A percentile compares a stretch with the other conserved stretches of the same genome.
These are phyloP conservation scores for Penicillium pulvis DNA, from an alignment of 495 filamentous ascomycete genomes.

Conservation along the genomic window DNA sequence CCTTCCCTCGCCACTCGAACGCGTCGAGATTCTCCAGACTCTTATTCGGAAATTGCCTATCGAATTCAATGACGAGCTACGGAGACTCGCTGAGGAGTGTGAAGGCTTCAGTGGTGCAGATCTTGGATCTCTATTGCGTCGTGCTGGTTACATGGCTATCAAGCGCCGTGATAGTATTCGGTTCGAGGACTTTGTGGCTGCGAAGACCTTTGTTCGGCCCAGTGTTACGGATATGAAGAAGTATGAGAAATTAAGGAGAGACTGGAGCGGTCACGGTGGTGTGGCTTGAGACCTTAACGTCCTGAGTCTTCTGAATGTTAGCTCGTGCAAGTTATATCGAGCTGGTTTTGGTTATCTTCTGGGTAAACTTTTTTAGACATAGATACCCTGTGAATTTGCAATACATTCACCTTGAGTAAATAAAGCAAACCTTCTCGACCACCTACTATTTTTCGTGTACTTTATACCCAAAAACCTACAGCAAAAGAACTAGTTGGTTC, in stretches of 20 bases:
- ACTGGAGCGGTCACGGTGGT: slow-evolving; percentile 50
- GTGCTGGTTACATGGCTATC: slow-evolving; percentile 76
- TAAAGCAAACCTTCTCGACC: background rate
- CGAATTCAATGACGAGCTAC: slow-evolving; percentile 46
- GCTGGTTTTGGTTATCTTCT: slow-evolving; percentile 2
- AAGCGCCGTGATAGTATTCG: slow-evolving; percentile 61
- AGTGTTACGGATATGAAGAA: slow-evolving; percentile 77
- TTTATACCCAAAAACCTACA: too few species aligned
- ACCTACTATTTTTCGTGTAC: background rate
- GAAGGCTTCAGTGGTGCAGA: slow-evolving; percentile 91
- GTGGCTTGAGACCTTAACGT: slow-evolving; percentile 18
- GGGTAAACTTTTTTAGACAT: background rate
- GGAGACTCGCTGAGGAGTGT: slow-evolving; percentile 68
- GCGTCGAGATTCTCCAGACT: slow-evolving; percentile 83
- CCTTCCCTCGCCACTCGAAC: slow-evolving; percentile 74
- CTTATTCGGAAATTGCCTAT: slow-evolving; percentile 67
- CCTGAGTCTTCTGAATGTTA: background rate
- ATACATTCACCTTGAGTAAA: background rate
- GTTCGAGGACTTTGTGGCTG: slow-evolving; percentile 75
- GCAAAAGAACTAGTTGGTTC: background rate
- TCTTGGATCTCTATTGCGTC: slow-evolving; percentile 72
- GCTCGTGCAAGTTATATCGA: slow-evolving; percentile 2
- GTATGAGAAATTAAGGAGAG: slow-evolving; percentile 62
- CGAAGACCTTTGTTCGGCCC: slow-evolving; percentile 69
- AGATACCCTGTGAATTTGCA: slow-evolving; percentile 2